Percentiles rank a stretch among this genome's conserved stretches.
Evolutionary conservation across 2,329 filamentous ascomycete genomes (phyloP).

Genomic region (Trichophyton schoenleinii): DNA sequence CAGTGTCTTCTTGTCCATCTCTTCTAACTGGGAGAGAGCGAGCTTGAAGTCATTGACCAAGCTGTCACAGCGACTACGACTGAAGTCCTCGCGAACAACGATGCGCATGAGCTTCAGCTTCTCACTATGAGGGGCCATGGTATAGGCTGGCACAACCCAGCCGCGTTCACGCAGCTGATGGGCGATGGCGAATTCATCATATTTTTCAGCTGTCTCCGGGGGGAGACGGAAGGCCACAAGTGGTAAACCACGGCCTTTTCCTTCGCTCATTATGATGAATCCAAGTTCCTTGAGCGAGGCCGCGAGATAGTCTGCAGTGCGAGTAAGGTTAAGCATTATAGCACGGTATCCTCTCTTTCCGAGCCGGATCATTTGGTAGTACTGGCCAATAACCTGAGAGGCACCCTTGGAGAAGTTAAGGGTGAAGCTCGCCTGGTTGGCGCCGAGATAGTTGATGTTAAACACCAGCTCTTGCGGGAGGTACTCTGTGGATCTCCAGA

Average conservation of each 20-base stretch:
- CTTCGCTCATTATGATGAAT: conserved; percentile 80
- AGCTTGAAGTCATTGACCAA: conserved; percentile 69
- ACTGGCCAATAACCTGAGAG: conserved; percentile 88
- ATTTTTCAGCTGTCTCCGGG: conserved; percentile 41
- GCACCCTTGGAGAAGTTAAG: conserved; percentile 96
- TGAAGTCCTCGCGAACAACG: conserved; percentile 88
- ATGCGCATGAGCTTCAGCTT: conserved; percentile 82
- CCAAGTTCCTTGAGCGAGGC: conserved; percentile 59
- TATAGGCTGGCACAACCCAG: conserved; percentile 94
- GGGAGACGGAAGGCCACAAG: conserved; percentile 79
- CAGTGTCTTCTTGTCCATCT: conserved; percentile 61
- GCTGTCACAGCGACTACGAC: conserved; percentile 64
- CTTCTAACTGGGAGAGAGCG: conserved; percentile 56
- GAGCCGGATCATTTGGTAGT: conserved; percentile 91
- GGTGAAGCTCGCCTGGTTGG: conserved; percentile 89
- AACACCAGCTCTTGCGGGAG: conserved; percentile 88
- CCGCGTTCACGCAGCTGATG: conserved; percentile 75
- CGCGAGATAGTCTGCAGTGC: conserved; percentile 77
- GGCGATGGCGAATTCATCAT: conserved; percentile 66
- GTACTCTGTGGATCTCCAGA: conserved; percentile 74
- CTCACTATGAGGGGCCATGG: conserved; percentile 81
- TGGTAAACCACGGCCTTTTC: conserved; percentile 63
- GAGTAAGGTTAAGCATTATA: conserved; percentile 90
- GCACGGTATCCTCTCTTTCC: conserved; percentile 82
- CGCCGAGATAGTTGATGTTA: conserved; percentile 98